Evolutionary conservation across 2,329 filamentous ascomycete species (phyloP), one percentile per base, ranked within the genome.

Genomic region (Orbilia ellipsospora): DNA sequence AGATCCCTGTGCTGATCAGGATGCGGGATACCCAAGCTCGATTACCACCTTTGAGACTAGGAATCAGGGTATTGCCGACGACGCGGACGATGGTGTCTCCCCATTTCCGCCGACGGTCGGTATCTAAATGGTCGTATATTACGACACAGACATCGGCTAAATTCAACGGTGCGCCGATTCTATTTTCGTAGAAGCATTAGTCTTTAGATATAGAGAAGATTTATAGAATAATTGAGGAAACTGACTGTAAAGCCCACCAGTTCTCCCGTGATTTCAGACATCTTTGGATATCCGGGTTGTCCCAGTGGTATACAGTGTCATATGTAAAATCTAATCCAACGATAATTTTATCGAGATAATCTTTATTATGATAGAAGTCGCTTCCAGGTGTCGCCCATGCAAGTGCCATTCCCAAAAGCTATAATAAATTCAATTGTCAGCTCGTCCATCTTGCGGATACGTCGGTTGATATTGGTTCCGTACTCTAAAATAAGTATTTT

Each of bases 141-240:
- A 77, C 31, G 1, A 77, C 63, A 13, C 72, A 62, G 13, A 77
- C 48, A 26, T 77, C 76, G 1, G 66, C 66, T 16, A 77, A 63
- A 36, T 69, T 73, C 31, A 54, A 42, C 5, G 76, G 62, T 6
- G 72, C 70, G 6, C 76, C 76, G 18, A 77, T 67, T 60, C 73
- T 76, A 45, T 48, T 5, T 5, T 6, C 1, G 16, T 13, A 52
- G 16, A 42, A 16, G 1, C 6, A 44, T 44, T 18, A 23, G 31
- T 26, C 2, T 23, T 23, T 23, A 23, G 45, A 23, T 12, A n/a
- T 2, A 28, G 18, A 51, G 18, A 3, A 44, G 23, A 7, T 13
- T 3, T n/a, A 36, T 0, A 0, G 15, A 45, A 20, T 5, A 45
- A 18, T 23, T 13, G 13, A 28, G 31, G 16, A 44, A 8, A 40